Percentiles rank a stretch among this genome's conserved stretches.
phyloP scores from a whole-genome alignment of 2,329 filamentous ascomycete species.

The Amesomyces nigricolor region DNA sequence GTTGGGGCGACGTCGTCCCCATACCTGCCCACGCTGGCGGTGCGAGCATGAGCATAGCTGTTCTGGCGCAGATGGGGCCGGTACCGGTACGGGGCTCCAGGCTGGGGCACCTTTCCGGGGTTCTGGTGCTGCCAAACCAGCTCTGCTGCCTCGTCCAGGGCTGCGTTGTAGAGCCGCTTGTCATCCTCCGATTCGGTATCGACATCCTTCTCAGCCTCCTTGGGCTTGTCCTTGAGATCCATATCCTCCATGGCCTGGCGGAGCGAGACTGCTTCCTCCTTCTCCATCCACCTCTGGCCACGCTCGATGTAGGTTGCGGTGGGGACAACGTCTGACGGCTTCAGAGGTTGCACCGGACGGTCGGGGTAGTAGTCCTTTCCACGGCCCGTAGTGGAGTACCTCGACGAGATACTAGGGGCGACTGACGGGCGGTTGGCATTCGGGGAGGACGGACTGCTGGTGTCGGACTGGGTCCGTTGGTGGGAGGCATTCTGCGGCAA shows the following conservation, averaged over 20 bases:
- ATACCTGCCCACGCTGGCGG: conserved; percentile 51
- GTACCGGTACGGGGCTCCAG: conserved; percentile 62
- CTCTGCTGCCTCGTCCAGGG: conserved; percentile 71
- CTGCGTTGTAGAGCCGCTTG: conserved; percentile 59
- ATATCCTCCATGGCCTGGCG: conserved; percentile 69
- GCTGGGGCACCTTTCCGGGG: conserved; percentile 47
- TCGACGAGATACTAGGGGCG: conserved; percentile 44
- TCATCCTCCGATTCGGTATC: conserved; percentile 47
- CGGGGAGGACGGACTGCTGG: conserved; percentile 24
- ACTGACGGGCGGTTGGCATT: conserved; percentile 36
- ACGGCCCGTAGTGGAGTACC: conserved; percentile 43
- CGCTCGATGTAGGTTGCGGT: conserved; percentile 67
- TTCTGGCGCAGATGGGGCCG: conserved; percentile 63
- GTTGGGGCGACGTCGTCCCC: conserved; percentile 42
- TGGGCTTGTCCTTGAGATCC: conserved; percentile 45
- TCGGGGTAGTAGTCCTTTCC: conserved; percentile 50
- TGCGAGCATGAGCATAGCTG: conserved; percentile 63
- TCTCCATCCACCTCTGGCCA: conserved; percentile 73
- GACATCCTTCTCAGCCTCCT: conserved; percentile 18
- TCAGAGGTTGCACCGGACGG: conserved; percentile 41
- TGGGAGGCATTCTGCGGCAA: conserved; percentile 32
- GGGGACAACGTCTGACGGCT: conserved; percentile 56
- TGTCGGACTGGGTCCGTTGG: conserved; percentile 31
- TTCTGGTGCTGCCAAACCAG: conserved; percentile 73
- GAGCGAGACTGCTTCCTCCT: conserved; percentile 66